Base-by-base conservation (phyloP, 345 rosid genomes). In the Acer campestre region DNA sequence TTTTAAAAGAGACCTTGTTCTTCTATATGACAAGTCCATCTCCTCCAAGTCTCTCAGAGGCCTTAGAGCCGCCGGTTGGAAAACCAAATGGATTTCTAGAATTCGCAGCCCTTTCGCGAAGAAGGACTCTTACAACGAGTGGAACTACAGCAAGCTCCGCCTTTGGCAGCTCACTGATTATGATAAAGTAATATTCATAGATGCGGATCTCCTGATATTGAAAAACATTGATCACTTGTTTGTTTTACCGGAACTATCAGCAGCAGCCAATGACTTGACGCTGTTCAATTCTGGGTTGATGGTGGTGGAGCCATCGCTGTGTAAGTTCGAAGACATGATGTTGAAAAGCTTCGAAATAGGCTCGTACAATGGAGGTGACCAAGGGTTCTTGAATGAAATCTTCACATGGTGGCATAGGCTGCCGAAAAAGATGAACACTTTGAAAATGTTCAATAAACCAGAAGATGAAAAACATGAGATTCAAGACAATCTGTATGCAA, bases 371-470 rank as follows among this genome's bases (percentile, higher is more conserved):
- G 98, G 97, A 0, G 98, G 98, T 2, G 99, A 95, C 77, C 99
- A 95, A 44, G 99, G 98, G 0, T 93, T 92, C 40, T 86, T 93
- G 4, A 93, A 93, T 31, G 98, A 95, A 78, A 66, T 78, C 4
- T 93, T 95, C 46, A 86, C 92, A 1, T 92, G 97, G 98, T 93
- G 98, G 97, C 99, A 95, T 20, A 81, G 99, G 75, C 51, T 89
- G 80, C 92, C 99, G 0, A 46, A 70, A 1, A 86, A 71, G 3
- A 75, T 90, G 13, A 95, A 95, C 74, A 70, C 74, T 61, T 74
- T 91, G 70, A 95, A 93, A 86, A 42, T 38, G 17, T 92, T 88
- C n/a, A 0, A 11, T 0, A 20, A 7, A 9, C 29, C 17, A 17
- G 75, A 67, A 0, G 77, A 84, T 0, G 51, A 68, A 4, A 66